These are phyloP conservation scores for Exobasidium rhododendri DNA, from an alignment of 1,284 basidiomycete genomes.

Conservation along the genomic window DNA sequence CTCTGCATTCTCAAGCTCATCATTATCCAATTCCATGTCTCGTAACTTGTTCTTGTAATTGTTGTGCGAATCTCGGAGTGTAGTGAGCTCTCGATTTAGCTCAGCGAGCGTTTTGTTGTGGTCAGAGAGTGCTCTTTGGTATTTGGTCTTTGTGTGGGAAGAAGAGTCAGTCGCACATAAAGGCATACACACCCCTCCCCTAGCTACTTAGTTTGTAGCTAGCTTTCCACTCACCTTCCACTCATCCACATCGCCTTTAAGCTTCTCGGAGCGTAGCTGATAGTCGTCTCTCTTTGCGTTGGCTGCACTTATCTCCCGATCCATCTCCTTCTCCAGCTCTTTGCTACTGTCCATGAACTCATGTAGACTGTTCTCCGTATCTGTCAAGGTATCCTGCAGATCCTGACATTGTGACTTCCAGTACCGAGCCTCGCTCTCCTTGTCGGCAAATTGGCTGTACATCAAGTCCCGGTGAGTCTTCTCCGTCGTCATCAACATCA, in stretches of 20 bases:
- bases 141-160: slow-evolving; percentile 41
- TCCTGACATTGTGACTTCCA: slow-evolving; percentile 45
- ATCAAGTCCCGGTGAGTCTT: not conserved
- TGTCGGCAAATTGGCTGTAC: slow-evolving; percentile 32
- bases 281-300: slow-evolving; percentile 33
- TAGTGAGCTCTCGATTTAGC: slow-evolving; percentile 38
- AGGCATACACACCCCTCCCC: not conserved
- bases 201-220: not conserved
- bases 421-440: slow-evolving; percentile 41
- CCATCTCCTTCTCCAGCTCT: slow-evolving; percentile 51
- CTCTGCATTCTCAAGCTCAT: slow-evolving; percentile 53
- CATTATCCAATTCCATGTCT: slow-evolving; percentile 53
- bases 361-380: slow-evolving; percentile 41
- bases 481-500: not conserved
- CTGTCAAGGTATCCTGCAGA: slow-evolving; percentile 43
- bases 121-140: slow-evolving; percentile 42
- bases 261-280: slow-evolving; percentile 35
- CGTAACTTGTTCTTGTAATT: slow-evolving; percentile 49
- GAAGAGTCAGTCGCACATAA: not conserved
- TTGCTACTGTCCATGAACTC: slow-evolving; percentile 51
- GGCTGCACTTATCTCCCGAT: slow-evolving; percentile 39
- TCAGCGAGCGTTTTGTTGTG: slow-evolving; percentile 44
- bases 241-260: slow-evolving; percentile 43
- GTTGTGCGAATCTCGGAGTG: slow-evolving; percentile 41
- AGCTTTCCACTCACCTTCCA: slow-evolving; percentile 35